phyloP scores from a whole-genome alignment of 805 yeast species.

The Candida fluviatilis region DNA sequence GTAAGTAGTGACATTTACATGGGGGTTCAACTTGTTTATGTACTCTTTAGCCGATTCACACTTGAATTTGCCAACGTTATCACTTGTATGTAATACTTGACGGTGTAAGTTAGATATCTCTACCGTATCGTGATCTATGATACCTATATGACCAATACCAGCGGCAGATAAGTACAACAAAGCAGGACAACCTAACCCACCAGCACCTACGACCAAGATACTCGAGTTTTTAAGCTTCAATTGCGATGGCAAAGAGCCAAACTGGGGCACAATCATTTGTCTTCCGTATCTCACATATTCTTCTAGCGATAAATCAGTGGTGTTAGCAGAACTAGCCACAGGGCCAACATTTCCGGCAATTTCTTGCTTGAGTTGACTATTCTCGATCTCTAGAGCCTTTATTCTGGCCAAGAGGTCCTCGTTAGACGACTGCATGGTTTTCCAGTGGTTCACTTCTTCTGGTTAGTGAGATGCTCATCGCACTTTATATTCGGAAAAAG shows the following conservation, averaged over 20 bases:
- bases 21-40: slow-evolving; percentile 60
- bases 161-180: slow-evolving; percentile 79
- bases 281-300: slow-evolving; percentile 88
- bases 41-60: slow-evolving; percentile 71
- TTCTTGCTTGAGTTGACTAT: slow-evolving; percentile 9
- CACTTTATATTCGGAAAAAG: too few relatives aligned
- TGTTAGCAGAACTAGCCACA: background rate
- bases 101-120: slow-evolving; percentile 85
- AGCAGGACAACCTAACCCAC: slow-evolving; percentile 95
- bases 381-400: slow-evolving; percentile 15
- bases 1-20: slow-evolving; percentile 51
- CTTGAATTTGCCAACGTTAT: slow-evolving; percentile 64
- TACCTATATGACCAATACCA: slow-evolving; percentile 82
- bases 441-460: too few relatives aligned
- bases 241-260: slow-evolving; percentile 56
- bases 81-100: slow-evolving; percentile 75
- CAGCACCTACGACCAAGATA: slow-evolving; percentile 87
- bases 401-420: slow-evolving; percentile 22
- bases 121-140: slow-evolving; percentile 82
- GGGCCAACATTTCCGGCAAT: background rate
- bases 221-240: slow-evolving; percentile 49
- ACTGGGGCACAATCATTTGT: slow-evolving; percentile 87
- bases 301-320: slow-evolving; percentile 41
- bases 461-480: background rate
- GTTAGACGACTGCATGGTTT: slow-evolving; percentile 4